A percentile compares a stretch with the other conserved stretches of the same genome.
Evolutionary conservation across 2,329 filamentous ascomycete species (phyloP).

Genomic region (Epichloe hybrida): DNA sequence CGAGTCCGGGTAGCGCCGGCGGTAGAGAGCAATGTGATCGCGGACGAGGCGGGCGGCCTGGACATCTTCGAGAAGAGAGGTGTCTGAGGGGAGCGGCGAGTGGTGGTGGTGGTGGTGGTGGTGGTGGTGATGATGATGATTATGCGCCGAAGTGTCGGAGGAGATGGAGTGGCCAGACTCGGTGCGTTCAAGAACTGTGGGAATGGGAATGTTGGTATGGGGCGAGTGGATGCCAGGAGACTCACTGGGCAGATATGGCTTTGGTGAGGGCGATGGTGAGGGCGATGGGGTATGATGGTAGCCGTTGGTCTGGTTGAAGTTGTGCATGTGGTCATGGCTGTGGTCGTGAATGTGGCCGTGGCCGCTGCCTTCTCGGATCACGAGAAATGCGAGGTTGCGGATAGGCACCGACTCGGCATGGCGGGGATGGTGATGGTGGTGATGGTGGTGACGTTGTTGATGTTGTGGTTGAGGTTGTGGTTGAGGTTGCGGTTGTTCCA

Average conservation of each 20-base stretch:
- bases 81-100: constrained; percentile 15
- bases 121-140: constrained; percentile 12
- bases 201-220: not conserved
- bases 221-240: not conserved
- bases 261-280: constrained; percentile 11
- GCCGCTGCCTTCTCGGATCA: constrained; percentile 23
- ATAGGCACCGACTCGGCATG: constrained; percentile 15
- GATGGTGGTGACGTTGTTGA: not conserved
- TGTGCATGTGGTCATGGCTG: not conserved
- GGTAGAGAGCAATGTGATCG: constrained; percentile 30
- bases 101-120: constrained; percentile 12
- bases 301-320: not conserved
- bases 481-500: not conserved
- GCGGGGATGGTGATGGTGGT: not conserved
- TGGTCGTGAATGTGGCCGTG: constrained; percentile 1
- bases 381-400: constrained; percentile 22
- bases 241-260: not conserved
- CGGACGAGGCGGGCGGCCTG: constrained; percentile 36
- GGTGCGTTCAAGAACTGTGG: constrained; percentile 31
- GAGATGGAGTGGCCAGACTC: constrained; percentile 35
- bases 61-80: constrained; percentile 20
- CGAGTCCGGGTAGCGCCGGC: constrained; percentile 32
- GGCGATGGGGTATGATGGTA: constrained; percentile 11
- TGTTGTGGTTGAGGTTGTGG: not conserved
- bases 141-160: constrained; percentile 20